A percentile compares a stretch with the other conserved stretches of the same genome.
Conservation (phyloP, 2,329 filamentous ascomycete species). For the Madurella fahalii region DNA sequence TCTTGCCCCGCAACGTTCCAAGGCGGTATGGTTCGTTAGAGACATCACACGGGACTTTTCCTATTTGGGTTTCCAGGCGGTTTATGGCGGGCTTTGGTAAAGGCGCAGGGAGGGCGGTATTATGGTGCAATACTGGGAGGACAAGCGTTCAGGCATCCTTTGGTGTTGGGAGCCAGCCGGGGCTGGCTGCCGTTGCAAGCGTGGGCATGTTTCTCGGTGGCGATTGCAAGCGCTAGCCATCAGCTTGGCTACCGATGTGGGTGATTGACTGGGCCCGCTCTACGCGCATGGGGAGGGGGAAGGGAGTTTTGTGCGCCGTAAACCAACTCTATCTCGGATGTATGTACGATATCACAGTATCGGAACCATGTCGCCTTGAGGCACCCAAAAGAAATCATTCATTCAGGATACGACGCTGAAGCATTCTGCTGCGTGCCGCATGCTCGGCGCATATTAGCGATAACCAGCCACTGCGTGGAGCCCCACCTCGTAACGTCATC, state of each 20-base stretch:
- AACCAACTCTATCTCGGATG: neutral
- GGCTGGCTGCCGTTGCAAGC: neutral
- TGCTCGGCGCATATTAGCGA: constrained; percentile 8
- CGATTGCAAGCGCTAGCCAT: neutral
- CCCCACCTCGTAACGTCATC: constrained; percentile 14
- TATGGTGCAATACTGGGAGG: neutral
- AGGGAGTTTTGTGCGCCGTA: neutral
- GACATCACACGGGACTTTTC: too few relatives aligned
- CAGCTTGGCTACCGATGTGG: neutral
- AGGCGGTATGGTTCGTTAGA: too few relatives aligned
- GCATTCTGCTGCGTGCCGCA: too few relatives aligned
- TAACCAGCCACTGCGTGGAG: neutral
- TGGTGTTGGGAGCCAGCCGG: neutral
- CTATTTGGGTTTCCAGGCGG: neutral
- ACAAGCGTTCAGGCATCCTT: neutral
- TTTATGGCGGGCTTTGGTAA: neutral
- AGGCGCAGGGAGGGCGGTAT: neutral
- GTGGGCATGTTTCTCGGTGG: neutral
- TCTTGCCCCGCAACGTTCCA: too few relatives aligned
- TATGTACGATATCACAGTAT: neutral
- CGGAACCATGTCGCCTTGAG: neutral
- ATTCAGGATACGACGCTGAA: too few relatives aligned
- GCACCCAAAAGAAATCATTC: neutral
- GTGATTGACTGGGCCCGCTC: neutral
- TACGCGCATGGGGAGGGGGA: neutral